A percentile compares a stretch with the other conserved stretches of the same genome.
These are phyloP conservation scores for Solanum peruvianum DNA, from an alignment of 257 asterid genomes.

Conservation along the genomic window DNA sequence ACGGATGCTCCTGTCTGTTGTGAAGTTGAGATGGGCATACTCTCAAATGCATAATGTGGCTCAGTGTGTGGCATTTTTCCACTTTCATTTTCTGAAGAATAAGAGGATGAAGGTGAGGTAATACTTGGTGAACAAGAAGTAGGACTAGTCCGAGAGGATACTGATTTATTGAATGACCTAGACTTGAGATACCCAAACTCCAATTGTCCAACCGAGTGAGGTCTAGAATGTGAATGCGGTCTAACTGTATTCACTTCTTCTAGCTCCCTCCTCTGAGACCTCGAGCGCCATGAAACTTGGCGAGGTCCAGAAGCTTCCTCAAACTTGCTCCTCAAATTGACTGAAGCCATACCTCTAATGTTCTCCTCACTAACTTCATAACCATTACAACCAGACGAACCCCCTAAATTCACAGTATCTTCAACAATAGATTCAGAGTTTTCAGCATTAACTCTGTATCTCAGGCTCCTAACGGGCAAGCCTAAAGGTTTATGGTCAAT, in stretches of 20 bases:
- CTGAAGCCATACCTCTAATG: slow-evolving; percentile 38
- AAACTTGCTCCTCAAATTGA: slow-evolving; percentile 50
- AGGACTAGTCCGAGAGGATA: background rate
- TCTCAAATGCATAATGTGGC: background rate
- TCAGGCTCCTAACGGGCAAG: slow-evolving; percentile 69
- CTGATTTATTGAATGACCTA: background rate
- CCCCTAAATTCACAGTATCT: slow-evolving; percentile 5
- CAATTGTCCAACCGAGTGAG: background rate
- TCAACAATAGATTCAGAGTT: slow-evolving; percentile 8
- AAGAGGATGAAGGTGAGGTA: background rate
- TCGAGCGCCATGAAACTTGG: slow-evolving; percentile 35
- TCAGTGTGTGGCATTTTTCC: background rate
- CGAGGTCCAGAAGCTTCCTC: slow-evolving; percentile 35
- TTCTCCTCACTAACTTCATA: slow-evolving; percentile 18
- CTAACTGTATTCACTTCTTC: slow-evolving; percentile 14
- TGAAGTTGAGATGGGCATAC: background rate
- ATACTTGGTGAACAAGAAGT: background rate
- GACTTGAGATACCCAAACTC: slow-evolving; percentile 1
- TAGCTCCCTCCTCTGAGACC: slow-evolving; percentile 30
- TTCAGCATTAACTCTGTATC: slow-evolving; percentile 27
- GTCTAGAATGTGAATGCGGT: background rate
- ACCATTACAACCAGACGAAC: slow-evolving; percentile 1
- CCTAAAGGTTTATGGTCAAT: slow-evolving; percentile 60
- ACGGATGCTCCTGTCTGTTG: background rate
- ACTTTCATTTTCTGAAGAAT: background rate